Evolutionary conservation across 2,329 filamentous ascomycete genomes (phyloP).

Genomic region (Trichophyton simii): DNA sequence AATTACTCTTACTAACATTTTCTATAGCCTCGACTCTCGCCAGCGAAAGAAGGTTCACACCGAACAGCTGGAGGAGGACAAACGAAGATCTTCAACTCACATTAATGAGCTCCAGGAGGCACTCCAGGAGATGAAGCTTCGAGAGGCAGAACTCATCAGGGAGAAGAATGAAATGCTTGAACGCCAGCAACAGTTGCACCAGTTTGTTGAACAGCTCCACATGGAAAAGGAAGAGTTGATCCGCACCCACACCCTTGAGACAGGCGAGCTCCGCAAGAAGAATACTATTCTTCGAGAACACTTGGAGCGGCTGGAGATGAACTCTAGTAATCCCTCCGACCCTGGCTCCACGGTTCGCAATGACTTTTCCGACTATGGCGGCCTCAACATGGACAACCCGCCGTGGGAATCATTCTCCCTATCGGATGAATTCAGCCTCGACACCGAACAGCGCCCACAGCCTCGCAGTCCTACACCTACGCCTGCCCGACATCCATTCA

Average conservation of each 20-base stretch:
- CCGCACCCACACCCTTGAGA: constrained; percentile 76
- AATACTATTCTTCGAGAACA: constrained; percentile 65
- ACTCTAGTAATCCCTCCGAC: constrained; percentile 20
- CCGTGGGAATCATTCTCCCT: constrained; percentile 75
- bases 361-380: constrained; percentile 71
- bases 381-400: constrained; percentile 61
- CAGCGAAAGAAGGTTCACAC: constrained; percentile 98
- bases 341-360: constrained; percentile 47
- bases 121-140: constrained; percentile 53
- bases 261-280: constrained; percentile 83
- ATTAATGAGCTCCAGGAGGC: constrained; percentile 71
- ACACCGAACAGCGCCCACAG: constrained; percentile 27
- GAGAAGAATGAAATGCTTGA: constrained; percentile 54
- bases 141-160: constrained; percentile 38
- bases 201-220: constrained; percentile 63
- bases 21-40: constrained; percentile 77
- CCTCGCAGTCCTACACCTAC: constrained; percentile 14
- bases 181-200: constrained; percentile 61
- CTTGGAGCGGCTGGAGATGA: constrained; percentile 37
- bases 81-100: constrained; percentile 72
- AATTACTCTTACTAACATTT: constrained; percentile 14
- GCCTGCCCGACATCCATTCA: constrained; percentile 24
- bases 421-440: constrained; percentile 48
- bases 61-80: constrained; percentile 90
- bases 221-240: constrained; percentile 89